phyloP scores from a whole-genome alignment of 306 rosid genomes.

The Crotalaria pallida region DNA sequence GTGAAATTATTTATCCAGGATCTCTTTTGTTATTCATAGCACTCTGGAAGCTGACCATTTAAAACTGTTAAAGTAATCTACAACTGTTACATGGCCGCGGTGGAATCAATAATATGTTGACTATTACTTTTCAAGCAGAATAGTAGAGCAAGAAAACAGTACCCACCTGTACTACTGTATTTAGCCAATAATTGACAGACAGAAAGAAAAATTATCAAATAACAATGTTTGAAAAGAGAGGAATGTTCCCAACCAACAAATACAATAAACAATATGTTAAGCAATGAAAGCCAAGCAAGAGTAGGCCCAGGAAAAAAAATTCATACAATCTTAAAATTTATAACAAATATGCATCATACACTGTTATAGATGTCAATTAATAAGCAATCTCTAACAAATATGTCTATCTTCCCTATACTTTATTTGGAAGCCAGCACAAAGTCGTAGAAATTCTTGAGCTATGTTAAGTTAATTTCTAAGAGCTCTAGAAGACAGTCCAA shows the following conservation, averaged over 20 bases:
- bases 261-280: not conserved
- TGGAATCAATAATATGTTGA: not conserved
- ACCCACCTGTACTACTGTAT: not conserved
- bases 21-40: not conserved
- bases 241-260: not conserved
- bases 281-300: not conserved
- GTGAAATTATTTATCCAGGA: not conserved
- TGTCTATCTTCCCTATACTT: not conserved
- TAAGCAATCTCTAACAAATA: not conserved
- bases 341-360: not conserved
- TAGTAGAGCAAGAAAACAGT: no score
- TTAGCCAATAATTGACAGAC: not conserved
- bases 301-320: not conserved
- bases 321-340: not conserved
- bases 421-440: no score
- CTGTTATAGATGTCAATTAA: not conserved
- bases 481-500: no score
- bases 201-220: not conserved
- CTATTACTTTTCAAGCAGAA: not conserved
- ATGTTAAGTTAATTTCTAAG: no score
- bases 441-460: no score
- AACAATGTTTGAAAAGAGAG: not conserved
- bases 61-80: not conserved
- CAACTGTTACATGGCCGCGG: not conserved
- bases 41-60: slow-evolving; percentile 3